Conservation (phyloP, 805 yeast genomes). For the Diddensiella transvaalensis region DNA sequence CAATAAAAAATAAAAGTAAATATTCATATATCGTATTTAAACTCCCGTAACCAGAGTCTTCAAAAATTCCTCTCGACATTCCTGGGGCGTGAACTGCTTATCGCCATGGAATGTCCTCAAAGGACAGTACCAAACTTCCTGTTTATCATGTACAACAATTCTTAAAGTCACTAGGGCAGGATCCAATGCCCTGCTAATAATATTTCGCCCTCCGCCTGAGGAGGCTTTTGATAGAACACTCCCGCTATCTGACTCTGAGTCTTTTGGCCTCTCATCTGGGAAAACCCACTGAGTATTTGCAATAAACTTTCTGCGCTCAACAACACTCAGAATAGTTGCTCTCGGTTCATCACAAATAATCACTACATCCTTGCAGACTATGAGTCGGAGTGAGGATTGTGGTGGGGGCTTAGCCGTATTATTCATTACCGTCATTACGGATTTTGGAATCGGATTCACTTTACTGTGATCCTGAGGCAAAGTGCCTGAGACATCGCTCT, state of each 20-base stretch:
- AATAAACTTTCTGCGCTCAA: neutral
- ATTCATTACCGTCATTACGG: constrained; percentile 4
- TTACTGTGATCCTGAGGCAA: constrained; percentile 1
- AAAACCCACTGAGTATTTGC: constrained; percentile 6
- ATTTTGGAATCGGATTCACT: constrained; percentile 6
- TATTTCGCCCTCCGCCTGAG: neutral
- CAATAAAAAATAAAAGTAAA: neutral
- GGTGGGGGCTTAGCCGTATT: constrained; percentile 6
- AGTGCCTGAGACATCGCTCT: neutral
- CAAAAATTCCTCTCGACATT: neutral
- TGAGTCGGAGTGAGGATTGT: neutral
- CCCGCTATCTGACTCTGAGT: neutral
- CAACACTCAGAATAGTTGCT: neutral
- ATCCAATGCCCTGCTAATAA: neutral
- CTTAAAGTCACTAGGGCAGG: neutral
- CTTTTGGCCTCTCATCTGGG: neutral
- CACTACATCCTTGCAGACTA: constrained; percentile 14
- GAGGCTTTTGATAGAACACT: neutral
- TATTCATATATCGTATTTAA: neutral
- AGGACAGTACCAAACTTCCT: constrained; percentile 3
- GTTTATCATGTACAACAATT: neutral
- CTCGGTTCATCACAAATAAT: constrained; percentile 9
- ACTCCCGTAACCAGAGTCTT: neutral
- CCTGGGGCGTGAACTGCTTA: neutral
- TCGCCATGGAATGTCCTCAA: constrained; percentile 2